Conservation (phyloP, 2,329 filamentous ascomycete genomes). For the Colletotrichum spinosum region DNA sequence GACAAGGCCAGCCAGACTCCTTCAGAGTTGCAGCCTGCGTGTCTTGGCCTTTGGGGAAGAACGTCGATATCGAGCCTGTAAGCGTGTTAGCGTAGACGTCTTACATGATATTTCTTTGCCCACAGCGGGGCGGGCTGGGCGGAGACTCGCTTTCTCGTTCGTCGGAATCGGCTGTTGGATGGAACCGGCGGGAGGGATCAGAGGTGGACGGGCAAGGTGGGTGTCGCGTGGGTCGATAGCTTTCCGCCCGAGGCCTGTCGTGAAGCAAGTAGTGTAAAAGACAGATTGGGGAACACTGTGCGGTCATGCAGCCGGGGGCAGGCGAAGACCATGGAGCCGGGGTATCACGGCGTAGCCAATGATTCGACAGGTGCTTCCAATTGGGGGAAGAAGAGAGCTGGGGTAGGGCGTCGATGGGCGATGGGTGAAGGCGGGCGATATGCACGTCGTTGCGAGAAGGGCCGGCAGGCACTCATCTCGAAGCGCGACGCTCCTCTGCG, state of each 20-base stretch:
- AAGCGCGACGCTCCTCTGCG: no score
- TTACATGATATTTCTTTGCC: background rate
- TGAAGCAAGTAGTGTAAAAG: no score
- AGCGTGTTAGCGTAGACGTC: background rate
- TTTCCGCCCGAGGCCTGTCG: conserved; percentile 15
- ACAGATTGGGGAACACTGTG: conserved; percentile 11
- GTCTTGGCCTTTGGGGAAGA: conserved; percentile 27
- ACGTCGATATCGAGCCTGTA: conserved; percentile 8
- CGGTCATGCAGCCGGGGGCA: conserved; percentile 28
- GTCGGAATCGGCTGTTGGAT: conserved; percentile 3
- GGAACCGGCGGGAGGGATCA: conserved; percentile 24
- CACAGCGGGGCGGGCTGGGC: conserved; percentile 23
- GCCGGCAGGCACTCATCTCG: no score
- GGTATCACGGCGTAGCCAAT: no score
- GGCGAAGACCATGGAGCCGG: conserved; percentile 1
- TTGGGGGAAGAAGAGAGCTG: conserved; percentile 1
- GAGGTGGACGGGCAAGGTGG: conserved; percentile 17
- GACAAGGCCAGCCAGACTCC: conserved; percentile 11
- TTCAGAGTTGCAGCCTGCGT: conserved; percentile 6
- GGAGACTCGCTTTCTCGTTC: conserved; percentile 22
- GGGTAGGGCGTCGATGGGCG: conserved; percentile 19
- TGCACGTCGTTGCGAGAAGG: background rate
- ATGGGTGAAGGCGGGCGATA: background rate
- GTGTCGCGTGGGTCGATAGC: conserved; percentile 7
- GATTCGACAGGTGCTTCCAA: conserved; percentile 7